Percentiles rank a stretch among this genome's conserved stretches.
Conservation (phyloP, 2,329 filamentous ascomycete species). For the Clathrospora elynae region DNA sequence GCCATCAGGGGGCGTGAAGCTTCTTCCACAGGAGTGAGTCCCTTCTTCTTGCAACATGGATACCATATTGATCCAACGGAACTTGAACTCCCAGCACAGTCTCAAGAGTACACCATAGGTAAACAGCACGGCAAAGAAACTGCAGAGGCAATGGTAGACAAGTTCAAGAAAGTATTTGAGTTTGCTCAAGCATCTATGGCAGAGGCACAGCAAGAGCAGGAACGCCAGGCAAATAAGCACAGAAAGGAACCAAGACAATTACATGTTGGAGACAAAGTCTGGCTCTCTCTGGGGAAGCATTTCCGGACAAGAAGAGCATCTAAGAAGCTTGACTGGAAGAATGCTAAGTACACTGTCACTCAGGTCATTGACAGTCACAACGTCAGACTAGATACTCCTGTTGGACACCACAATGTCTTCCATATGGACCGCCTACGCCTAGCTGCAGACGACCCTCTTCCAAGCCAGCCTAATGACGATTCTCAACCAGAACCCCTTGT, state of each 20-base stretch:
- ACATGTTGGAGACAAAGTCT: background rate
- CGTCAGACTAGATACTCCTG: background rate
- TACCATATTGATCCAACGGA: background rate
- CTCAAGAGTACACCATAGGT: background rate
- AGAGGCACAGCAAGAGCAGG: background rate
- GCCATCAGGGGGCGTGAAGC: background rate
- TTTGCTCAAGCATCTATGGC: background rate
- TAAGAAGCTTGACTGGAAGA: background rate
- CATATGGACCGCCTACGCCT: background rate
- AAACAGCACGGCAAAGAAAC: too few species aligned
- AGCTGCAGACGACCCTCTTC: background rate
- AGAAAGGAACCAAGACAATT: background rate
- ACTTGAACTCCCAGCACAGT: background rate
- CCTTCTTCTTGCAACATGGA: background rate
- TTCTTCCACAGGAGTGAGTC: background rate
- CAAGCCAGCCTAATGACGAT: background rate
- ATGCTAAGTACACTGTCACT: background rate
- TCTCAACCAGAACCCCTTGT: background rate
- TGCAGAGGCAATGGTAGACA: background rate
- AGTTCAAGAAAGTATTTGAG: background rate
- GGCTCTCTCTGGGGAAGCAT: background rate
- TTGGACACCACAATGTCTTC: background rate
- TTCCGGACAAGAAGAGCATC: background rate
- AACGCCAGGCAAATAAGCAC: background rate
- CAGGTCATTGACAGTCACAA: too few species aligned